Base-by-base conservation (phyloP, 495 filamentous ascomycete species). In the Cairneyella variabilis region DNA sequence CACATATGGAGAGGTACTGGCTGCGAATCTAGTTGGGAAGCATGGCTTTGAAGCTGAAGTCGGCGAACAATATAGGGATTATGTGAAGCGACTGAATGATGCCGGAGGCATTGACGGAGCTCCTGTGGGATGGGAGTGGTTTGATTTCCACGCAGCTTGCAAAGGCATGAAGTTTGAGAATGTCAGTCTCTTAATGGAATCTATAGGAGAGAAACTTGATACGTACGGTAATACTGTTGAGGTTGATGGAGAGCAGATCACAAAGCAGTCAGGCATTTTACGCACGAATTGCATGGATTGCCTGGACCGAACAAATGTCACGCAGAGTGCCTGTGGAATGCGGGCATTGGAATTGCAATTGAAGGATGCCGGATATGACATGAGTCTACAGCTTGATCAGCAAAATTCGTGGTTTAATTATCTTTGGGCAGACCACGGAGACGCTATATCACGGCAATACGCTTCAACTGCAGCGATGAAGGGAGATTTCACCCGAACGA, bases 231-330 rank as follows among this genome's bases (percentile, higher is more conserved):
- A 82, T 57, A 83, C 82, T 0, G 76, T 85, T 1, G 68, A 82
- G 30, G 69, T 73, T 14, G 68, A 76, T 22, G 77, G 75, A 12
- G 65, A 65, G 8, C 54, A 83, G 6, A 58, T 73, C 18, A 55
- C 63, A 7, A 75, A 64, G 37, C 92, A 97, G 62, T 74, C 67
- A 17, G 92, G 91, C 2, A 79, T 95, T 11, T 62, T 97, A 12
- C 73, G 92, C 48, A 96, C 89, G 2, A 97, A 97, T 64, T 97
- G 92, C 67, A 97, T 97, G 92, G 92, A 97, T 62, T 97, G 92
- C 59, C 78, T 97, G 12, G 91, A 97, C 61, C 83, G 91, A 23
- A 97, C 92, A 2, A 95, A 95, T 54, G 89, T 97, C 26, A 90
- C 91, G 18, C 92, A 96, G 69, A 90, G 86, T 59, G 91, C 90